phyloP scores from a whole-genome alignment of 2,329 filamentous ascomycete genomes.

The Fusarium oligoseptatum region DNA sequence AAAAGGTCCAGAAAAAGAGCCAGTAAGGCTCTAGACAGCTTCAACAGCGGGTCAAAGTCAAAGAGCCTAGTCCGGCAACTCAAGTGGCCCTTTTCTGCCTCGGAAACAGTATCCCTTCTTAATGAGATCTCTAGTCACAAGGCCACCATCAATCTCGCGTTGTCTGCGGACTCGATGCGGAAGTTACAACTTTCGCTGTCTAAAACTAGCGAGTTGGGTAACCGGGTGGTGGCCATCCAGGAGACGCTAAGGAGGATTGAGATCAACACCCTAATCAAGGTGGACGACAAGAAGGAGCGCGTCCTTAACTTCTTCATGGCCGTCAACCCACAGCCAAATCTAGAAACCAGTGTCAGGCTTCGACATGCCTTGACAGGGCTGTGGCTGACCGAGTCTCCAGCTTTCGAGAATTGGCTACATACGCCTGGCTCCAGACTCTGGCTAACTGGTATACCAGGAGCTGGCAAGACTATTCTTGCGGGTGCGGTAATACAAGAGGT shows the following conservation, averaged over 20 bases:
- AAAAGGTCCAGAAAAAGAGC: not conserved
- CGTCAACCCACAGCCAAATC: not conserved
- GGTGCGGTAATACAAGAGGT: conserved; percentile 10
- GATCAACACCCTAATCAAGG: conserved; percentile 7
- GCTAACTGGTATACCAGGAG: not conserved
- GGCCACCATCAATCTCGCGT: conserved; percentile 13
- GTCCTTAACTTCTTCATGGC: conserved; percentile 12
- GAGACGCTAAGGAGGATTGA: conserved; percentile 7
- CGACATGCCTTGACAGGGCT: not conserved
- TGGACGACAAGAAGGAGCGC: not conserved
- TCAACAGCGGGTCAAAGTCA: not conserved
- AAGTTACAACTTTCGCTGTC: conserved; percentile 4
- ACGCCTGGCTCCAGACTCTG: not conserved
- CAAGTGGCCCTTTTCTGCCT: conserved; percentile 31
- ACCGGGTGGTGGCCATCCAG: not conserved
- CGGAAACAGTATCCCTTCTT: conserved; percentile 19
- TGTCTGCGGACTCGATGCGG: conserved; percentile 15
- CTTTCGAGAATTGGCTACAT: not conserved
- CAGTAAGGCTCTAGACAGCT: not conserved
- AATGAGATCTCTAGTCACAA: conserved; percentile 26
- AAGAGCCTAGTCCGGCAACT: not conserved
- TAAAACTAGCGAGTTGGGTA: not conserved
- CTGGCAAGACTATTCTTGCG: conserved; percentile 22
- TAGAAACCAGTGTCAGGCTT: not conserved
- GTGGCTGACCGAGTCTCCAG: not conserved